Conservation (phyloP, 257 asterid genomes). For the Ilex aquifolium region DNA sequence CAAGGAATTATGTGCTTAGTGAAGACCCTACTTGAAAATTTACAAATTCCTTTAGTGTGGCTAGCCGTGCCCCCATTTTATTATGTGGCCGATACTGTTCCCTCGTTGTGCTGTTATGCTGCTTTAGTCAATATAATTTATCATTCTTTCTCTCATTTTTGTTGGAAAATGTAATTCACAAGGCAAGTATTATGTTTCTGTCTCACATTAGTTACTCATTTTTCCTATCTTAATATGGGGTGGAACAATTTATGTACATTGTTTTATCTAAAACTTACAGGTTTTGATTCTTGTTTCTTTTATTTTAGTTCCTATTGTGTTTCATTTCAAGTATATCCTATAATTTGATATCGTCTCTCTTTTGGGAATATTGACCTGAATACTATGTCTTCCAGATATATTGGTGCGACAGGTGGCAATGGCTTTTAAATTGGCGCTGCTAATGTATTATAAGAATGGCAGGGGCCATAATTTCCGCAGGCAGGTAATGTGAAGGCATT, state of each 20-base stretch:
- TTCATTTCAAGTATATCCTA: too few relatives aligned
- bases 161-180: too few relatives aligned
- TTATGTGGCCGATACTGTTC: background rate
- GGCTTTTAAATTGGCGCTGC: constrained; percentile 63
- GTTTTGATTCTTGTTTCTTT: too few relatives aligned
- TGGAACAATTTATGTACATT: background rate
- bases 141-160: too few relatives aligned
- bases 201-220: too few relatives aligned
- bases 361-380: background rate
- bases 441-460: constrained; percentile 75
- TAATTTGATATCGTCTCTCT: background rate
- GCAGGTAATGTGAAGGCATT: constrained; percentile 44
- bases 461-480: constrained; percentile 83
- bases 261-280: too few relatives aligned
- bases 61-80: background rate
- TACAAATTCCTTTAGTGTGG: background rate
- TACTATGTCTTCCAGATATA: constrained; percentile 45
- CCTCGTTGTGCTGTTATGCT: background rate
- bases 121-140: too few relatives aligned
- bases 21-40: background rate
- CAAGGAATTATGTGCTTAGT: background rate
- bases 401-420: constrained; percentile 82
- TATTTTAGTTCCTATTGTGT: background rate
- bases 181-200: too few relatives aligned
- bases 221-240: too few relatives aligned